Conservation (phyloP, 345 rosid species). For the Brassica carinata region DNA sequence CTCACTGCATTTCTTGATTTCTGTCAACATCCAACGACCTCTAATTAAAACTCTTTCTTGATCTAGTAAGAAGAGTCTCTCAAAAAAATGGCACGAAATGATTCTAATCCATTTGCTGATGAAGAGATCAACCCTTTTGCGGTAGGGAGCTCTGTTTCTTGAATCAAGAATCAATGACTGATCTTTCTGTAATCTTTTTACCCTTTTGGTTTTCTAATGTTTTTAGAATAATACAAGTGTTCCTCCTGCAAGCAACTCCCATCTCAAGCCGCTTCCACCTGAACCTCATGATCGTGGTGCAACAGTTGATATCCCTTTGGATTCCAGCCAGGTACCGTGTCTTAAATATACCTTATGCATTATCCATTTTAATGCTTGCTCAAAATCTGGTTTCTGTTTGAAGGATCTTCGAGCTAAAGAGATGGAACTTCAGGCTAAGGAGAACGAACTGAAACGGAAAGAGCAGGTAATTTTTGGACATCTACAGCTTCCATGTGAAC, state of each 20-base stretch:
- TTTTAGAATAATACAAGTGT: conserved; percentile 72
- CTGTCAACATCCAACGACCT: conserved; percentile 11
- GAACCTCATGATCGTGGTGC: conserved; percentile 97
- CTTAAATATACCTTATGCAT: background rate
- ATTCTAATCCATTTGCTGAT: conserved; percentile 79
- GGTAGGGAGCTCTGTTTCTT: conserved; percentile 44
- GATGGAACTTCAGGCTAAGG: conserved; percentile 92
- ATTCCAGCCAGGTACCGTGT: conserved; percentile 59
- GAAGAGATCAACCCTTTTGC: conserved; percentile 92
- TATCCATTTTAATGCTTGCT: conserved; percentile 4
- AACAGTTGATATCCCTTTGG: conserved; percentile 86
- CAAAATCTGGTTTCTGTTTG: conserved; percentile 21
- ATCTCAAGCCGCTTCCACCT: conserved; percentile 91
- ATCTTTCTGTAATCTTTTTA: conserved; percentile 13
- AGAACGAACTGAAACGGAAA: conserved; percentile 81
- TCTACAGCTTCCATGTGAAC: conserved; percentile 16
- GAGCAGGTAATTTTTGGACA: conserved; percentile 64
- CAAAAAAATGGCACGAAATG: conserved; percentile 61
- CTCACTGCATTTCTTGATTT: conserved; percentile 26
- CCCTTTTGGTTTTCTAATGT: conserved; percentile 20
- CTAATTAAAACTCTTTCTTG: background rate
- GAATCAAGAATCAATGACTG: background rate
- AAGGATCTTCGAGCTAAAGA: conserved; percentile 91
- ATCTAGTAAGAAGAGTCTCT: background rate
- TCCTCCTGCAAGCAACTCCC: conserved; percentile 74